Evolutionary conservation across 2,329 filamentous ascomycete species (phyloP).

Genomic region (Zymoseptoria ardabiliae): DNA sequence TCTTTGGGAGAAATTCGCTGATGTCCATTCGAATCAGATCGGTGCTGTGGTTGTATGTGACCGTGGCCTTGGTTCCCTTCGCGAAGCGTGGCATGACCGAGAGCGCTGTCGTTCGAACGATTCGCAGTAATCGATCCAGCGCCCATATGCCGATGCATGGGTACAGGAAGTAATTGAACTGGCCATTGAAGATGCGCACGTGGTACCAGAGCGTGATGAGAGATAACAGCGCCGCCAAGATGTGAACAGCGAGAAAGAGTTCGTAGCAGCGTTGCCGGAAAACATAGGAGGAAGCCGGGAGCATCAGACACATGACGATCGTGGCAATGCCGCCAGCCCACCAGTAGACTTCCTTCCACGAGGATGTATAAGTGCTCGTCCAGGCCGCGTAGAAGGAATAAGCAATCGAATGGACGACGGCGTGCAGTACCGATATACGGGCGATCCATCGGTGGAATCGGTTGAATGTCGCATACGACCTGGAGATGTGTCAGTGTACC

Average conservation of each 20-base stretch:
- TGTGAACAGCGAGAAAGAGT: constrained; percentile 44
- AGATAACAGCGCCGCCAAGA: constrained; percentile 45
- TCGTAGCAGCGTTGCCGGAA: constrained; percentile 49
- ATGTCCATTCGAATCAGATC: constrained; percentile 45
- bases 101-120: constrained; percentile 39
- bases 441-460: constrained; percentile 62
- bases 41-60: constrained; percentile 37
- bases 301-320: constrained; percentile 39
- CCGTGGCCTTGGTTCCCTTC: constrained; percentile 28
- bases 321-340: constrained; percentile 43
- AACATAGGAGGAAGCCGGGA: constrained; percentile 45
- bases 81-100: constrained; percentile 31
- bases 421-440: constrained; percentile 54
- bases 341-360: constrained; percentile 42
- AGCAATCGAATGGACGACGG: constrained; percentile 54
- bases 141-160: constrained; percentile 45
- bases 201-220: constrained; percentile 48
- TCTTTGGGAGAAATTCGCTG: constrained; percentile 27
- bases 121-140: constrained; percentile 42
- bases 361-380: constrained; percentile 6
- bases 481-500: neutral
- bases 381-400: constrained; percentile 38
- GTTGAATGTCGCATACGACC: constrained; percentile 56
- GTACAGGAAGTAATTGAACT: constrained; percentile 47
- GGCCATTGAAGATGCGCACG: constrained; percentile 46